Percentiles rank a stretch among this genome's conserved stretches.
These are phyloP conservation scores for Eremothecium coryli DNA, from an alignment of 1,139 yeast genomes.

Conservation along the genomic window DNA sequence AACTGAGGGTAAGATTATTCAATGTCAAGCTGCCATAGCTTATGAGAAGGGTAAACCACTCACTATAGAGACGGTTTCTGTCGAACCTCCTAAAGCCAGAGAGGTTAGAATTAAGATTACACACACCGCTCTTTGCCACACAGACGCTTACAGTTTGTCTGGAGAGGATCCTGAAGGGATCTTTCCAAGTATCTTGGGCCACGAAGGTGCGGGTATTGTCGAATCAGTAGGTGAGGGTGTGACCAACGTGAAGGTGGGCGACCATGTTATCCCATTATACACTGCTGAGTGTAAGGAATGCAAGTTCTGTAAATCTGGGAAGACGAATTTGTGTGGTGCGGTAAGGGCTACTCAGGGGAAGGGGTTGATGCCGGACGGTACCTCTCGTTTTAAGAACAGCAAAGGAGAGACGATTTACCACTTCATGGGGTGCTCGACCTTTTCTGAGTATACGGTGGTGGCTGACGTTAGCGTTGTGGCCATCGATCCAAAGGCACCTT, in stretches of 20 bases:
- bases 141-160: conserved; percentile 92
- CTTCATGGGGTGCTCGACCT: conserved; percentile 92
- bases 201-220: conserved; percentile 95
- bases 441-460: conserved; percentile 92
- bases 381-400: conserved; percentile 63
- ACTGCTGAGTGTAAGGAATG: conserved; percentile 96
- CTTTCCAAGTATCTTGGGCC: conserved; percentile 87
- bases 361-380: conserved; percentile 92
- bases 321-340: conserved; percentile 85
- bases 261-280: conserved; percentile 82
- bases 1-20: conserved; percentile 52
- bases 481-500: conserved; percentile 71
- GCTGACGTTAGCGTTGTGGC: conserved; percentile 98
- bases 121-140: conserved; percentile 94
- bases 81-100: conserved; percentile 89
- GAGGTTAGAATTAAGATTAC: conserved; percentile 87
- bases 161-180: conserved; percentile 97
- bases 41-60: conserved; percentile 92
- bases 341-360: conserved; percentile 81
- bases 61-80: conserved; percentile 77
- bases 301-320: conserved; percentile 89
- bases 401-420: conserved; percentile 74
- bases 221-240: conserved; percentile 92
- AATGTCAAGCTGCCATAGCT: conserved; percentile 93
- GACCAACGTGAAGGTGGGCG: conserved; percentile 77